These are phyloP conservation scores for Leishmania guyanensis DNA, from an alignment of 208 protist species.

Conservation along the genomic window DNA sequence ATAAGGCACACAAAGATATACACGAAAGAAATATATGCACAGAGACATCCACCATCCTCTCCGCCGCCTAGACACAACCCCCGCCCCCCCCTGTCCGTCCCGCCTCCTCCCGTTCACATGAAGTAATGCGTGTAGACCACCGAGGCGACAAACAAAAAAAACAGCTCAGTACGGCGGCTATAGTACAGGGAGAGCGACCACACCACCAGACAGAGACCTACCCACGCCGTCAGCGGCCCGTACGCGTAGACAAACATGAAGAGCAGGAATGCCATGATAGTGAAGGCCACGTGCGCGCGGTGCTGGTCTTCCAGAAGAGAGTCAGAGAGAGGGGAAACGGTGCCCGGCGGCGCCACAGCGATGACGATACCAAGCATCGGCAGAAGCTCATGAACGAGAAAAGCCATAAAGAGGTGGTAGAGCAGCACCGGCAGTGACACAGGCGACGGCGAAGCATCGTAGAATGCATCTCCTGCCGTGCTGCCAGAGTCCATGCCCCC, in stretches of 20 bases:
- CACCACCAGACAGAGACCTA: slow-evolving; percentile 16
- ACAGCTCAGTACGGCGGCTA: slow-evolving; percentile 26
- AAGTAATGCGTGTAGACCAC: slow-evolving; percentile 29
- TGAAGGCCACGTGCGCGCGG: slow-evolving; percentile 40
- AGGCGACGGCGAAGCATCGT: slow-evolving; percentile 7
- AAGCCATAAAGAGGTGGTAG: slow-evolving; percentile 40
- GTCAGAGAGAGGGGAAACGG: neutral
- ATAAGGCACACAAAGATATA: neutral
- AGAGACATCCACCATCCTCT: neutral
- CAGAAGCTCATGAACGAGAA: slow-evolving; percentile 38
- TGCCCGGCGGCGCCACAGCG: neutral
- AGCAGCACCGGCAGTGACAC: slow-evolving; percentile 14
- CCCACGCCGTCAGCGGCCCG: slow-evolving; percentile 16
- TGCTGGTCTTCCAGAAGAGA: slow-evolving; percentile 23
- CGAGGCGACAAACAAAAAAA: slow-evolving; percentile 40
- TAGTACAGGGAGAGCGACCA: slow-evolving; percentile 41
- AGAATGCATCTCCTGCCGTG: neutral
- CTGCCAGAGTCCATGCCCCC: neutral
- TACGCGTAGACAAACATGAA: slow-evolving; percentile 19
- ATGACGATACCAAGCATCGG: slow-evolving; percentile 25
- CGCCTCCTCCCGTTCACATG: slow-evolving; percentile 13
- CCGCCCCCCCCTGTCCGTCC: neutral
- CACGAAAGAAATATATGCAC: neutral
- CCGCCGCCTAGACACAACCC: neutral
- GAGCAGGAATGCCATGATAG: slow-evolving; percentile 39